Evolutionary conservation across 2,329 filamentous ascomycete genomes (phyloP), one percentile per base, ranked within the genome.

Genomic region (Lachnellula occidentalis): DNA sequence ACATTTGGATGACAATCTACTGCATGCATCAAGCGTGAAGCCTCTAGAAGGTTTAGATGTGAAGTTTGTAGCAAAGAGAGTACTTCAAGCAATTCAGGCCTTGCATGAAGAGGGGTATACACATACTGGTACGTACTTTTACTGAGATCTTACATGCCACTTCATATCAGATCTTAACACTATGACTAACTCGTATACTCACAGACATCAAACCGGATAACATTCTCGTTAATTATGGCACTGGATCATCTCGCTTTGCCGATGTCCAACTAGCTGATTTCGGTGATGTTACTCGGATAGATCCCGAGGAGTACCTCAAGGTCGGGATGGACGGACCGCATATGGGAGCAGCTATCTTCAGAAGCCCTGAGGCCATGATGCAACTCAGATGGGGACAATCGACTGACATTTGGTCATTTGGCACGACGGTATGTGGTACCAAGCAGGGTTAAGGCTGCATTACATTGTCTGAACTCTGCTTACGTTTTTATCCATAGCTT

Each of bases 391-490:
- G 70, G 70, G 70, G 68, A 45, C 68, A 66, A 39, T 62, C 71
- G 21, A 67, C 69, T 43, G 70, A 73, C 52, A 72, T 74, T 56
- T 74, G 70, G 69, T 73, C 71, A 43, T 71, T 72, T 56, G 68
- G 71, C 41, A 59, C 69, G 46, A 67, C 67, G 58, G 69, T 69
- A 61, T 53, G 67, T 67, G 47, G 50, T 56, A 57, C 45, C 45
- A 54, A 55, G 47, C 51, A 56, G 55, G 48, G 49, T 60, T 45
- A 17, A 52, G 34, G 58, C 41, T 22, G 50, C 34, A 53, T 43
- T 56, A 21, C n/a, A 56, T 59, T 57, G 7, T 59, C 49, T 56
- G 41, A 55, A 57, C 56, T 57, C 22, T 45, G 55, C 60, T 62
- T 43, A 62, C 55, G 31, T 58, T 56, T 55, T 56, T 9, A 50